phyloP scores from a whole-genome alignment of 2,329 filamentous ascomycete species.

The Neopestalotiopsis clavispora region DNA sequence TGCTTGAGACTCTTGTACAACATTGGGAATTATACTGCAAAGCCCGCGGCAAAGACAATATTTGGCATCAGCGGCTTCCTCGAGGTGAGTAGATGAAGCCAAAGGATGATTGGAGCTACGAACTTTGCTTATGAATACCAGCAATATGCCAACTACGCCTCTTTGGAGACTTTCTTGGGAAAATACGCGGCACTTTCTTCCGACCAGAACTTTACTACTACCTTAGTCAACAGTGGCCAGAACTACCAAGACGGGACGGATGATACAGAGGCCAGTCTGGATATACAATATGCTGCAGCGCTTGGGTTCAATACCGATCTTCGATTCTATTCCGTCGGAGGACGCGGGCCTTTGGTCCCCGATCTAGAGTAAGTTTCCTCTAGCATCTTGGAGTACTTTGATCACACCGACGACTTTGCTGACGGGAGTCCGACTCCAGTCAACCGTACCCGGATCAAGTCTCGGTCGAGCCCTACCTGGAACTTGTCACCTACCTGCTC shows the following conservation, averaged over 20 bases:
- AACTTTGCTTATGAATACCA: slow-evolving; percentile 8
- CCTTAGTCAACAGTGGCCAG: slow-evolving; percentile 60
- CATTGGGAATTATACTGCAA: slow-evolving; percentile 44
- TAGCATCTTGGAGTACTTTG: not conserved
- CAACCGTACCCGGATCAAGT: slow-evolving; percentile 27
- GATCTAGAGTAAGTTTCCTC: slow-evolving; percentile 43
- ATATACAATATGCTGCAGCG: slow-evolving; percentile 60
- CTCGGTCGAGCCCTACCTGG: slow-evolving; percentile 33
- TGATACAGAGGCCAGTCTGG: slow-evolving; percentile 59
- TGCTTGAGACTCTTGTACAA: slow-evolving; percentile 56
- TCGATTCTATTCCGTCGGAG: slow-evolving; percentile 60
- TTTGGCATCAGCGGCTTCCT: slow-evolving; percentile 49
- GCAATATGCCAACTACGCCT: slow-evolving; percentile 41
- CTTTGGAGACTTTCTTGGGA: slow-evolving; percentile 49
- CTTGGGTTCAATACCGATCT: slow-evolving; percentile 56
- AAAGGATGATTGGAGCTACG: not conserved
- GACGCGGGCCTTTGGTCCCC: slow-evolving; percentile 54
- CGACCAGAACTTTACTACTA: slow-evolving; percentile 58
- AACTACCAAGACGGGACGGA: slow-evolving; percentile 50
- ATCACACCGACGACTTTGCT: not conserved
- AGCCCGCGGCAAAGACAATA: slow-evolving; percentile 39
- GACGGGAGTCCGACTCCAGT: slow-evolving; percentile 7
- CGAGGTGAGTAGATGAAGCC: slow-evolving; percentile 22
- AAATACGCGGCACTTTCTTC: slow-evolving; percentile 57
- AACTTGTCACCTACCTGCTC: slow-evolving; percentile 32